A percentile compares a stretch with the other conserved stretches of the same genome.
Evolutionary conservation across 225 moss, liverwort and hornwort genomes (phyloP).

Genomic region (Polytrichum formosum): DNA sequence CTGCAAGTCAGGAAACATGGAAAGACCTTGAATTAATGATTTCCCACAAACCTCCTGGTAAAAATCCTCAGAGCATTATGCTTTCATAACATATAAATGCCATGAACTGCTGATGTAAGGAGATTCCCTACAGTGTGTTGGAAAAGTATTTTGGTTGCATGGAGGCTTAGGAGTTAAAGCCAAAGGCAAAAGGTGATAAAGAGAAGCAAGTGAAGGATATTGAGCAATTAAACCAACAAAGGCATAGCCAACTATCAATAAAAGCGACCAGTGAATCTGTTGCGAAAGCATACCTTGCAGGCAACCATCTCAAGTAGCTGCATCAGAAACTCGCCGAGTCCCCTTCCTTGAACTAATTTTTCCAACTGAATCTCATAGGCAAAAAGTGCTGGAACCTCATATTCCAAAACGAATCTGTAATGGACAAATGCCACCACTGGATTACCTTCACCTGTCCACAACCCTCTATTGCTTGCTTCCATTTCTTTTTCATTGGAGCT

Average conservation of each 20-base stretch:
- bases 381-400: slow-evolving; percentile 84
- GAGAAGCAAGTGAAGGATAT: too few species aligned
- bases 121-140: too few species aligned
- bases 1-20: slow-evolving; percentile 30
- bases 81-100: too few species aligned
- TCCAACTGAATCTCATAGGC: slow-evolving; percentile 93
- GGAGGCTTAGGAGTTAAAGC: too few species aligned
- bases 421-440: slow-evolving; percentile 90
- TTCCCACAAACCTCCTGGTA: too few species aligned
- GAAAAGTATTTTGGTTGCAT: too few species aligned
- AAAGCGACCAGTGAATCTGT: not conserved
- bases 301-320: slow-evolving; percentile 87
- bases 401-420: slow-evolving; percentile 85
- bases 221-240: too few species aligned
- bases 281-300: slow-evolving; percentile 60
- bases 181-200: too few species aligned
- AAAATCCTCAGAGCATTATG: too few species aligned
- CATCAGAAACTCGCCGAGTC: slow-evolving; percentile 94
- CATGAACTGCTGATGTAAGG: too few species aligned
- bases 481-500: slow-evolving; percentile 20
- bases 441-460: slow-evolving; percentile 65
- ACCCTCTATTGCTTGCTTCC: slow-evolving; percentile 35
- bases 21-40: too few species aligned
- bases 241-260: not conserved
- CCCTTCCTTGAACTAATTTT: slow-evolving; percentile 77